These are phyloP conservation scores for Auricularia sp. DNA, from an alignment of 768 basidiomycete genomes.

Conservation along the genomic window DNA sequence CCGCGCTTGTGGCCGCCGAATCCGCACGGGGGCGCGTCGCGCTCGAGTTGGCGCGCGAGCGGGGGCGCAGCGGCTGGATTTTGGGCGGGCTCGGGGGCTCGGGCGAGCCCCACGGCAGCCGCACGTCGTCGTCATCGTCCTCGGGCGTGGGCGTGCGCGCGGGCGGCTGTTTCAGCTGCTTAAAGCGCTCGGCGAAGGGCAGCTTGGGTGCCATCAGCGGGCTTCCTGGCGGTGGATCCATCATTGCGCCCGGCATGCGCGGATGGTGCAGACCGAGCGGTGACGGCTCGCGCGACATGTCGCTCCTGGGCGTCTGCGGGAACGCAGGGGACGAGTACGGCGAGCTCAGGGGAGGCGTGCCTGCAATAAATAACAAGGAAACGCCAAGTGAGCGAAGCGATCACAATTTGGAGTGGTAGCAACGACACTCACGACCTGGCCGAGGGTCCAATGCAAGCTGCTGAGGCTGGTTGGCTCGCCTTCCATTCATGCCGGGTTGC, in stretches of 20 bases:
- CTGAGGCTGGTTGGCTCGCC: slow-evolving; percentile 29
- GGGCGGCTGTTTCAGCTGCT: background rate
- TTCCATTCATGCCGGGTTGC: slow-evolving; percentile 16
- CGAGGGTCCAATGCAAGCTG: slow-evolving; percentile 38
- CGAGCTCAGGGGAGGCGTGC: slow-evolving; percentile 33
- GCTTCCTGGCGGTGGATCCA: background rate
- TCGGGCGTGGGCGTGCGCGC: background rate
- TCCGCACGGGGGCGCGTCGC: background rate
- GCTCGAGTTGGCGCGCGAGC: background rate
- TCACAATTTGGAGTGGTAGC: slow-evolving; percentile 9
- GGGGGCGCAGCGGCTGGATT: background rate
- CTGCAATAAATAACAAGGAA: slow-evolving; percentile 20
- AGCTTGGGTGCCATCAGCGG: background rate
- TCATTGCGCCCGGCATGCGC: background rate
- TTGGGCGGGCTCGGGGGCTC: background rate
- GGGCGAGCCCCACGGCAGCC: background rate
- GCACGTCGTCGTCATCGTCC: background rate
- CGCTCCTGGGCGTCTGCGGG: slow-evolving; percentile 6
- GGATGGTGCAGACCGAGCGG: background rate
- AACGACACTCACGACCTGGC: slow-evolving; percentile 15
- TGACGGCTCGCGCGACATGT: background rate
- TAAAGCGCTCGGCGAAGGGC: background rate
- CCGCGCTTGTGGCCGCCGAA: background rate
- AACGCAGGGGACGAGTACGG: slow-evolving; percentile 36
- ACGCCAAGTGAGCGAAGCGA: background rate